These are phyloP conservation scores for Gloeophyllum trabeum DNA, from an alignment of 768 basidiomycete species.

Conservation along the genomic window DNA sequence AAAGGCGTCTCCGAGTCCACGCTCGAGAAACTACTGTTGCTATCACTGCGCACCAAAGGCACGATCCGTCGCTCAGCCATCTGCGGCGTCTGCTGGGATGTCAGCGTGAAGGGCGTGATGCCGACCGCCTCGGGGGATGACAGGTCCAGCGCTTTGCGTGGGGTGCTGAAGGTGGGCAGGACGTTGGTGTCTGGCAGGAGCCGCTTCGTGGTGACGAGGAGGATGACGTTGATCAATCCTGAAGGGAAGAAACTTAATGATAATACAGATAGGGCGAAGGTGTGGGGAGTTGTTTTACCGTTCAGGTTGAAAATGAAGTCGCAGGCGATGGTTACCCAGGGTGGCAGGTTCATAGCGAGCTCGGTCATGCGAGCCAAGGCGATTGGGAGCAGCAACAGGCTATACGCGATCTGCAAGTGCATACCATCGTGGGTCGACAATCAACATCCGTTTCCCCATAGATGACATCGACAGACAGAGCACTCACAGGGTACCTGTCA, in stretches of 20 bases:
- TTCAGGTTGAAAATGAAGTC: slow-evolving; percentile 19
- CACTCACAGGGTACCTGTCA: neutral
- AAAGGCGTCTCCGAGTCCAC: too few relatives aligned
- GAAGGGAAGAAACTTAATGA: neutral
- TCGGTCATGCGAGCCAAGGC: slow-evolving; percentile 17
- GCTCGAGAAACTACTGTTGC: too few relatives aligned
- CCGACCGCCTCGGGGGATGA: neutral
- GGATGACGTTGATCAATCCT: neutral
- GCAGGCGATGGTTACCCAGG: slow-evolving; percentile 12
- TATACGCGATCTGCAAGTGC: slow-evolving; percentile 15
- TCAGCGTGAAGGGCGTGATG: slow-evolving; percentile 1
- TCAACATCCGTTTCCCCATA: neutral
- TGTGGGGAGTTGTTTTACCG: too few relatives aligned
- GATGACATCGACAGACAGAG: too few relatives aligned
- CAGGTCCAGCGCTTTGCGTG: neutral
- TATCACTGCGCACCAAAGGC: too few relatives aligned
- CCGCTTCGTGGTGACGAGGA: neutral
- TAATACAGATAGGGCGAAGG: too few relatives aligned
- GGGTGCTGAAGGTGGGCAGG: neutral
- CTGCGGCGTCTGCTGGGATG: too few relatives aligned
- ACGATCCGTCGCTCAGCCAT: too few relatives aligned
- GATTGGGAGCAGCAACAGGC: slow-evolving; percentile 18
- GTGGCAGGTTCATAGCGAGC: slow-evolving; percentile 14
- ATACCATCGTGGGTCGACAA: neutral
- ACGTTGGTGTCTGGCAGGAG: neutral